Base-by-base conservation (phyloP, 2,329 filamentous ascomycete genomes). In the Zasmidium citrigriseum region DNA sequence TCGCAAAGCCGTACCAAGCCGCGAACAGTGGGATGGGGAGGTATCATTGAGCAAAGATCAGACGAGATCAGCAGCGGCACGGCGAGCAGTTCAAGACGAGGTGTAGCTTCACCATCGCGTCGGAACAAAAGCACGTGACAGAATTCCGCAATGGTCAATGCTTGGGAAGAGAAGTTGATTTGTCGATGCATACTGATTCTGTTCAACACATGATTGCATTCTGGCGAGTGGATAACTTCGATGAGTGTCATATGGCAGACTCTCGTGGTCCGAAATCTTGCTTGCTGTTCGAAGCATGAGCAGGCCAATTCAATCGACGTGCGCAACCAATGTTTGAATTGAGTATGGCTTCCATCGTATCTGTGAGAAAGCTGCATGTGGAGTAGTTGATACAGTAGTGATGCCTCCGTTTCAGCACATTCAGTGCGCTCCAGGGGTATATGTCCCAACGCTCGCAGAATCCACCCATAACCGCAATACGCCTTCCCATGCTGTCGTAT, bases 401-500 rank as follows among this genome's bases (percentile, higher is more conserved):
- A 41, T 11, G 34, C 34, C 18, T 41, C 14, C 16, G 14, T 41
- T 16, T 4, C 16, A 4, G 34, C 16, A n/a, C 7, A n/a, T 11
- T 23, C 46, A 23, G 11, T 21, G 16, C 46, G 46, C 16, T 21
- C 16, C 18, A 4, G 12, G 47, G 47, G 47, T 49, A 49, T 52
- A 34, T 44, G 29, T 45, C 23, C 25, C 20, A 34, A 18, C 50
- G 18, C 18, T 16, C 20, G 23, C 20, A 5, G 21, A 21, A 18
- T 34, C 16, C 50, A 34, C 10, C 21, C 29, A 45, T n/a, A n/a
- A n/a, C n/a, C n/a, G n/a, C n/a, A n/a, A n/a, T n/a, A 52, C 50
- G 50, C 50, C 50, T 18, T 24, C 29, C 29, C n/a, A 27, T 47
- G 22, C 49, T 45, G 38, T 54, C 52, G 52, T 52, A n/a, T 44